Evolutionary conservation across 176 grass and related monocot species (phyloP), one percentile per base, ranked within the genome.

Genomic region (Oryza glumipatula): DNA sequence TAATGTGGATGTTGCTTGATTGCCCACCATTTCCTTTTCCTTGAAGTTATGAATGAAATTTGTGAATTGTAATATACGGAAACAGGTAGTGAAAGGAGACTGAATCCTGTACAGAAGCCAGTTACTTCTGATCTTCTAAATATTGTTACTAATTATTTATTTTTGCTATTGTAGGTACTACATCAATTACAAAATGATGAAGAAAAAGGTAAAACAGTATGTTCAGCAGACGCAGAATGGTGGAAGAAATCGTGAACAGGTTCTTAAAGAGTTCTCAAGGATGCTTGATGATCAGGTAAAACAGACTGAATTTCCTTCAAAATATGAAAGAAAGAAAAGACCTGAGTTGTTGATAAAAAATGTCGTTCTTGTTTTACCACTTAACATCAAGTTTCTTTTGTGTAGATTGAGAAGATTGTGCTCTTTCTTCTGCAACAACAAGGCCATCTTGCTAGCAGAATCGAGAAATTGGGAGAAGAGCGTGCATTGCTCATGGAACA

Each of bases 161-260:
- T 67, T 52, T 67, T 76, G 9, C 3, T 76, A 13, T 46, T 68
- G 11, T 73, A 98, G 96, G 39, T 98, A 98, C 74, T 98, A 98
- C 48, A 98, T 98, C 38, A 92, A 95, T 72, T 98, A 98, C 83
- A 98, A 98, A 84, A 92, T 95, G 90, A 98, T 95, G 96, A 98
- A 95, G 93, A 98, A 98, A 86, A 98, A 94, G 82, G 80, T 98
- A 77, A 98, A 95, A 52, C 93, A 92, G 76, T 98, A 94, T 83
- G 85, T 86, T 24, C 96, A 95, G 80, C 96, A 95, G 73, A 93
- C 81, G 15, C 85, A 91, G 77, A 73, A 36, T 67, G 78, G 76
- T 47, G 91, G 83, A 84, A 88, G 83, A 85, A 80, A 88, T 68
- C 87, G 60, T 36, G 79, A 86, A 32, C 79, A 88, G 71, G 85